These are phyloP conservation scores for Canna indica DNA, from an alignment of 176 grass and related monocot species.

Conservation along the genomic window DNA sequence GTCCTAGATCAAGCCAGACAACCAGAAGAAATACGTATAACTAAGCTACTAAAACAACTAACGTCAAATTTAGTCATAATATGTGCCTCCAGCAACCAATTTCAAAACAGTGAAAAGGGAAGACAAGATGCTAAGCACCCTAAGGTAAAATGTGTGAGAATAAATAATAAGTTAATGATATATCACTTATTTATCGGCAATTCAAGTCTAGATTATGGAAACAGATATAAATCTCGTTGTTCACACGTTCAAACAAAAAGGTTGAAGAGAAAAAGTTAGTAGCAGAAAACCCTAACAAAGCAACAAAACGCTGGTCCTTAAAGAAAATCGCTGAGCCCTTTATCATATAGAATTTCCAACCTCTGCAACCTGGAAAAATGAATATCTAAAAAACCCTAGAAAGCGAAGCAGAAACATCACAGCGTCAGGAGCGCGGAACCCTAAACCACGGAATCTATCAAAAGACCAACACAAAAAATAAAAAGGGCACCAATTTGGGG, in stretches of 20 bases:
- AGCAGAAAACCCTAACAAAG: neutral
- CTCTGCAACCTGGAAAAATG: neutral
- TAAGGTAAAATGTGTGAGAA: neutral
- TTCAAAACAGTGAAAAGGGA: neutral
- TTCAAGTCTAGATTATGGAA: neutral
- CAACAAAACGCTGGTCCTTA: neutral
- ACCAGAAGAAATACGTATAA: neutral
- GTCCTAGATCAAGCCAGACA: neutral
- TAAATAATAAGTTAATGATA: neutral
- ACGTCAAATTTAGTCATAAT: neutral
- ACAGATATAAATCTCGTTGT: neutral
- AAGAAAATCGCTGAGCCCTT: neutral
- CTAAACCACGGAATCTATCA: neutral
- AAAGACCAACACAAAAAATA: neutral
- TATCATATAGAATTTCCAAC: neutral
- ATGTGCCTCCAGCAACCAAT: neutral
- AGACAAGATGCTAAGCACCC: neutral
- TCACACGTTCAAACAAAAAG: neutral
- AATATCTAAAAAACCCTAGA: neutral
- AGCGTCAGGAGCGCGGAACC: neutral
- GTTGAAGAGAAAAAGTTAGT: neutral
- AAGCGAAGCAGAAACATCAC: neutral
- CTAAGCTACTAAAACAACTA: neutral
- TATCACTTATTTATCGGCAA: neutral
- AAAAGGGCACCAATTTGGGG: neutral